Base-by-base conservation (phyloP, 768 basidiomycete genomes). In the Rossbeevera mucosa region DNA sequence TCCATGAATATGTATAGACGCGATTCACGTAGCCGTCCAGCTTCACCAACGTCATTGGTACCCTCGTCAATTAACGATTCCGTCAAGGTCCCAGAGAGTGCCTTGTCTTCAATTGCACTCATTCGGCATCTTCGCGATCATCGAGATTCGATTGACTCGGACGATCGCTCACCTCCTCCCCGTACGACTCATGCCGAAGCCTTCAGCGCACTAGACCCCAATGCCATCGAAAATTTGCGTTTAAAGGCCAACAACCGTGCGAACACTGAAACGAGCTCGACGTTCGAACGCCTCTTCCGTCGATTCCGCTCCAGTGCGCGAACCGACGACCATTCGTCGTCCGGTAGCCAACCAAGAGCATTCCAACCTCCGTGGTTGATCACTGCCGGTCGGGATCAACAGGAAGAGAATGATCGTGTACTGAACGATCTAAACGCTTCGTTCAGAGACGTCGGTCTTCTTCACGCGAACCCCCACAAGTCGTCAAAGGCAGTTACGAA, bases 381-480 rank as follows among this genome's bases (percentile, higher is more conserved):
- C 31, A 75, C 86, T 51, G 78, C 81, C 7, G 78, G 82, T 3
- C 79, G 86, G 41, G 76, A 76, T 42, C 79, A 80, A 64, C 80
- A 82, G 51, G 88, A 91, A 63, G 80, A 83, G 54, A 78, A 82
- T 12, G 80, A 83, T 60, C 78, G 81, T 45, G 81, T 85, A 24
- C 81, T 89, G 48, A 78, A 80, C 50, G 85, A 82, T 57, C 69
- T 92, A 24, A 84, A 84, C 55, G 78, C 78, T 54, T 88, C 87
- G 3, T 91, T 92, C 72, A 82, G 83, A 66, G 87, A 86, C 48
- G 89, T 91, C 22, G 89, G 89, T 4, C 65, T 92, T 14, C 66
- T 91, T 16, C 88, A 88, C 16, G 77, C 83, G 2, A 75, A 68
- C 13, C 71, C 70, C 26, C 71, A 68, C 52, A 72, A 67, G 52